Evolutionary conservation across 1,284 basidiomycete genomes (phyloP).

Genomic region (Amylostereum areolatum): DNA sequence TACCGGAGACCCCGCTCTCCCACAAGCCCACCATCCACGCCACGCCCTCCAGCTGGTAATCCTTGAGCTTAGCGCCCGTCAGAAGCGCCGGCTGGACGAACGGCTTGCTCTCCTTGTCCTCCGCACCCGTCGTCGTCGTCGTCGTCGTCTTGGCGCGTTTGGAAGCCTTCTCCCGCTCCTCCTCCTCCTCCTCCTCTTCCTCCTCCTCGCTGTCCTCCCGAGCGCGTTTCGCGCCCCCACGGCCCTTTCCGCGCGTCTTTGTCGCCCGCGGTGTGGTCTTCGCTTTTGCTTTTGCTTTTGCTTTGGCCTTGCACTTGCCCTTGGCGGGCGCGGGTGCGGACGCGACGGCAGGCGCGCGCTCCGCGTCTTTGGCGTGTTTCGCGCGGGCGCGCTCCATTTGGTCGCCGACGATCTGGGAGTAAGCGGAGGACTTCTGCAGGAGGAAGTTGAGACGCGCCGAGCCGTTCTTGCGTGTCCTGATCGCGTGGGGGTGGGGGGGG

Average conservation of each 20-base stretch:
- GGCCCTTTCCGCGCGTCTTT: constrained; percentile 13
- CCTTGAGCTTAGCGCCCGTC: constrained; percentile 80
- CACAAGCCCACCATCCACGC: constrained; percentile 96
- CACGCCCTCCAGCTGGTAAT: constrained; percentile 92
- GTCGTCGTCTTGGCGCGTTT: constrained; percentile 24
- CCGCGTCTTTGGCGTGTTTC: constrained; percentile 9
- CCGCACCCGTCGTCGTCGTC: constrained; percentile 19
- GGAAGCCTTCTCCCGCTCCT: background rate
- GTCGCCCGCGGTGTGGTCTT: constrained; percentile 13
- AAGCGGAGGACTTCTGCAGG: constrained; percentile 58
- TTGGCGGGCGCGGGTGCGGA: constrained; percentile 16
- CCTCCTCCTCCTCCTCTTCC: constrained; percentile 13
- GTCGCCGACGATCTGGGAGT: constrained; percentile 51
- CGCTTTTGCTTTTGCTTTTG: constrained; percentile 14
- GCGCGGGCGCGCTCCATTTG: constrained; percentile 46
- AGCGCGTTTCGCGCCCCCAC: constrained; percentile 26
- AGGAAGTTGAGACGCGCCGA: constrained; percentile 48
- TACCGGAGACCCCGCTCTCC: constrained; percentile 93
- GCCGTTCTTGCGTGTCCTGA: constrained; percentile 43
- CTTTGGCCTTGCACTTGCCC: constrained; percentile 32
- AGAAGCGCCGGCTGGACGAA: constrained; percentile 75
- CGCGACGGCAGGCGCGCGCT: constrained; percentile 1
- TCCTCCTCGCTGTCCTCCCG: constrained; percentile 25
- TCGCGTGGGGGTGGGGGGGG: background rate
- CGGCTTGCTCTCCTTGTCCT: constrained; percentile 24